These are phyloP conservation scores for Camellia japonica DNA, from an alignment of 148 eudicot species.

Conservation along the genomic window DNA sequence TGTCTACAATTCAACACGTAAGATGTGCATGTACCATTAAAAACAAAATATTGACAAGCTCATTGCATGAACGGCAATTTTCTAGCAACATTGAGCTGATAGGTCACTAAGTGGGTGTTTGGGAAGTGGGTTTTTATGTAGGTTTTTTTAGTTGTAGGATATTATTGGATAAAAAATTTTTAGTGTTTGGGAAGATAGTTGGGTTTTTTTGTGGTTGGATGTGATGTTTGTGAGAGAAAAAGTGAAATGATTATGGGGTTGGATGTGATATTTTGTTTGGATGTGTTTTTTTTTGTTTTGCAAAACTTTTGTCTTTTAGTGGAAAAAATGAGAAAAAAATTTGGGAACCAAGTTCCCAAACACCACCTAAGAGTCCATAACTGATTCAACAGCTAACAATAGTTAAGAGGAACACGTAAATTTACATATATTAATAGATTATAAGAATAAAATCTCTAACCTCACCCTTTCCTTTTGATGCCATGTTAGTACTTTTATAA, in stretches of 20 bases:
- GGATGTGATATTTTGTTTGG: too few relatives aligned
- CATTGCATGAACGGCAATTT: not conserved
- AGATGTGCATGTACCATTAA: not conserved
- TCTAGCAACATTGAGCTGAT: not conserved
- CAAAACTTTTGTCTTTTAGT: too few relatives aligned
- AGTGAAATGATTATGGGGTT: too few relatives aligned
- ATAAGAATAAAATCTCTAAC: not conserved
- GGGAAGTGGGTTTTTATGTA: too few relatives aligned
- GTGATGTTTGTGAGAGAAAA: too few relatives aligned
- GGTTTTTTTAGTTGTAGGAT: too few relatives aligned
- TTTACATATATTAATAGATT: not conserved
- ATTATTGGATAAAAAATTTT: too few relatives aligned
- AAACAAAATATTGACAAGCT: not conserved
- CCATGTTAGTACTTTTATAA: not conserved
- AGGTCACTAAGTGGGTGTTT: conserved; percentile 6
- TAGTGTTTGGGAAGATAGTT: too few relatives aligned
- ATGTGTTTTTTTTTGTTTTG: too few relatives aligned
- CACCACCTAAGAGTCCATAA: not conserved
- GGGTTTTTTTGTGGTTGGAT: too few relatives aligned
- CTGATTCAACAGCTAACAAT: not conserved
- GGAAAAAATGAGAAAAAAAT: too few relatives aligned
- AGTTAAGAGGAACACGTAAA: not conserved
- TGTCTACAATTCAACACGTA: not conserved
- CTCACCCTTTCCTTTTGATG: not conserved
- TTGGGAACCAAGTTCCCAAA: too few relatives aligned